phyloP scores from a whole-genome alignment of 2,329 filamentous ascomycete species.

The Colletotrichum sp. region DNA sequence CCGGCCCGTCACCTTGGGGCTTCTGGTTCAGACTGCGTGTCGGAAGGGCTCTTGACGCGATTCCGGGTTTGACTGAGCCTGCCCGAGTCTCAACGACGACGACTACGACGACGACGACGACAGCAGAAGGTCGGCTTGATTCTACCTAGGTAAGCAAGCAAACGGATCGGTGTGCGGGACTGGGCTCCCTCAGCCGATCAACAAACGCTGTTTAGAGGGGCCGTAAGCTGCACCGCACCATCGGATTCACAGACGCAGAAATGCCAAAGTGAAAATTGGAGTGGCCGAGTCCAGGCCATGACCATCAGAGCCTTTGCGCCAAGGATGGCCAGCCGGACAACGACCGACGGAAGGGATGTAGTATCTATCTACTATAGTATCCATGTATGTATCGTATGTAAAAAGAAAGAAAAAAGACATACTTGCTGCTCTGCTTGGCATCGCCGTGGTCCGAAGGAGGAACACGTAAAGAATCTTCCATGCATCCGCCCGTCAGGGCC shows the following conservation, averaged over 20 bases:
- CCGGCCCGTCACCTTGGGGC: neutral
- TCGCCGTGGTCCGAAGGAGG: slow-evolving; percentile 6
- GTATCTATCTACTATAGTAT: neutral
- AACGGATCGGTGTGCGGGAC: neutral
- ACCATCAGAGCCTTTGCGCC: neutral
- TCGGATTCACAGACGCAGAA: neutral
- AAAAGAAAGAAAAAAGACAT: neutral
- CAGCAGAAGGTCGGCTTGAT: neutral
- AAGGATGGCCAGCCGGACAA: neutral
- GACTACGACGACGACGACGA: neutral
- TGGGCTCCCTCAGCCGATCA: neutral
- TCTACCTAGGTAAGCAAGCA: neutral
- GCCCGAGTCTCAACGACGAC: neutral
- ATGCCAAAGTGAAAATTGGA: neutral
- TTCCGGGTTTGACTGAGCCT: neutral
- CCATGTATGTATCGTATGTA: neutral
- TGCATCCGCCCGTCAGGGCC: neutral
- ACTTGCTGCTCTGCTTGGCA: neutral
- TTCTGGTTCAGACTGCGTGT: neutral
- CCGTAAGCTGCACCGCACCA: neutral
- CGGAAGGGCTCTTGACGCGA: neutral
- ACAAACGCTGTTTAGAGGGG: slow-evolving; percentile 13
- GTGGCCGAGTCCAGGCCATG: neutral
- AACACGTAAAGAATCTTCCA: slow-evolving; percentile 18
- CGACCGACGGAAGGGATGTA: neutral